A percentile compares a stretch with the other conserved stretches of the same genome.
phyloP scores from a whole-genome alignment of 805 yeast genomes.

The Blastobotrys peoriensis region DNA sequence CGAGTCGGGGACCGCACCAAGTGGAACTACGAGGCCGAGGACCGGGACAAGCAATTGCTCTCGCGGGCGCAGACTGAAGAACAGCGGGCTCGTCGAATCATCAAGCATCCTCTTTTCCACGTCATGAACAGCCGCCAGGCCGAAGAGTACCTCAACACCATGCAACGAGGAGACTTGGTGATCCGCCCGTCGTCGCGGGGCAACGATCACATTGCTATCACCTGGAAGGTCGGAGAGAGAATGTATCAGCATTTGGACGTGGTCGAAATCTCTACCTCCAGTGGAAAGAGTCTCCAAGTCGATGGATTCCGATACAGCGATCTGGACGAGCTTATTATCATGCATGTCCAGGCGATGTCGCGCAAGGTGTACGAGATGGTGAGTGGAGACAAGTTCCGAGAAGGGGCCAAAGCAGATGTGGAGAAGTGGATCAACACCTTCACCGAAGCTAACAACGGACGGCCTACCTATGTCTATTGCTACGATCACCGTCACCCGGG shows the following conservation, averaged over 20 bases:
- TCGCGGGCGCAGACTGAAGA: constrained; percentile 59
- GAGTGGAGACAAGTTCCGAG: constrained; percentile 80
- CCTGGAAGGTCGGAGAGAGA: constrained; percentile 93
- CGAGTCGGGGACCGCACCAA: constrained; percentile 47
- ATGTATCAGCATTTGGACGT: constrained; percentile 89
- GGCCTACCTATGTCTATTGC: constrained; percentile 87
- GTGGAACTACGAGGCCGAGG: constrained; percentile 72
- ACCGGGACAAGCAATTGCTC: constrained; percentile 46
- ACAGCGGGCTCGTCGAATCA: constrained; percentile 63
- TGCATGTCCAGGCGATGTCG: constrained; percentile 79
- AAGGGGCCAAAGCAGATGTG: constrained; percentile 73
- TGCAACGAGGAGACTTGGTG: constrained; percentile 85
- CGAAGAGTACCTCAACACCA: constrained; percentile 84
- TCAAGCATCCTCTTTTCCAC: constrained; percentile 88
- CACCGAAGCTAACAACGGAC: constrained; percentile 83
- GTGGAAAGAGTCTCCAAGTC: constrained; percentile 56
- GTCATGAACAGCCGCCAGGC: constrained; percentile 83
- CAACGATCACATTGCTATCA: constrained; percentile 76
- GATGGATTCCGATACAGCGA: constrained; percentile 72
- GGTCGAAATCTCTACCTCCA: constrained; percentile 59
- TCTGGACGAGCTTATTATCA: constrained; percentile 86
- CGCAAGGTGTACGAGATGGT: constrained; percentile 76
- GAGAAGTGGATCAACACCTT: constrained; percentile 82
- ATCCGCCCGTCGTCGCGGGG: constrained; percentile 94
- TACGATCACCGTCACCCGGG: constrained; percentile 89